Percentiles rank a stretch among this genome's conserved stretches.
Conservation (phyloP, 2,329 filamentous ascomycete genomes). For the Diaporthe citriasiana region DNA sequence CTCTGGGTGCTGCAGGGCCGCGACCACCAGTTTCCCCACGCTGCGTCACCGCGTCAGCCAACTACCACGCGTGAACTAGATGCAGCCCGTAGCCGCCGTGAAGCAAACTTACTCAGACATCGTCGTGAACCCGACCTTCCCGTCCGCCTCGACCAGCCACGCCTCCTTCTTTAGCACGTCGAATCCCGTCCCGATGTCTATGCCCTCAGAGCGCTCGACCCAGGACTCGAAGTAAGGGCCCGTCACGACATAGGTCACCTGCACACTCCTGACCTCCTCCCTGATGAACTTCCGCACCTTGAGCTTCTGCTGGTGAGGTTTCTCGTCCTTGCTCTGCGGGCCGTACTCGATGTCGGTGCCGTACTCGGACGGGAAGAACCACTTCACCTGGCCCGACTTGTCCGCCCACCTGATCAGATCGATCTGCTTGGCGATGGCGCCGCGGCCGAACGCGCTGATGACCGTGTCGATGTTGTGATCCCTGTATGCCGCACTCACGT, state of each 20-base stretch:
- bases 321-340: conserved; percentile 69
- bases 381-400: conserved; percentile 65
- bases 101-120: conserved; percentile 74
- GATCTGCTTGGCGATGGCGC: conserved; percentile 72
- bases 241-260: conserved; percentile 78
- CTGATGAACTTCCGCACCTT: conserved; percentile 74
- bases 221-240: conserved; percentile 78
- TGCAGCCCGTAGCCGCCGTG: background rate
- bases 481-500: conserved; percentile 69
- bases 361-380: conserved; percentile 79
- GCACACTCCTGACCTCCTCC: conserved; percentile 65
- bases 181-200: conserved; percentile 66
- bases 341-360: conserved; percentile 76
- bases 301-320: conserved; percentile 78
- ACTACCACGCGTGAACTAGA: background rate
- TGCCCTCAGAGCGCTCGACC: conserved; percentile 58
- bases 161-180: conserved; percentile 70
- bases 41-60: conserved; percentile 53
- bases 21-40: conserved; percentile 76
- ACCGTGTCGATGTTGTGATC: conserved; percentile 73
- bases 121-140: conserved; percentile 75
- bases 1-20: conserved; percentile 70
- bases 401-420: conserved; percentile 73
- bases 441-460: conserved; percentile 74
- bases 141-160: conserved; percentile 73